Evolutionary conservation across 805 yeast species (phyloP).

Genomic region (Sugiyamaella mastotermitis): DNA sequence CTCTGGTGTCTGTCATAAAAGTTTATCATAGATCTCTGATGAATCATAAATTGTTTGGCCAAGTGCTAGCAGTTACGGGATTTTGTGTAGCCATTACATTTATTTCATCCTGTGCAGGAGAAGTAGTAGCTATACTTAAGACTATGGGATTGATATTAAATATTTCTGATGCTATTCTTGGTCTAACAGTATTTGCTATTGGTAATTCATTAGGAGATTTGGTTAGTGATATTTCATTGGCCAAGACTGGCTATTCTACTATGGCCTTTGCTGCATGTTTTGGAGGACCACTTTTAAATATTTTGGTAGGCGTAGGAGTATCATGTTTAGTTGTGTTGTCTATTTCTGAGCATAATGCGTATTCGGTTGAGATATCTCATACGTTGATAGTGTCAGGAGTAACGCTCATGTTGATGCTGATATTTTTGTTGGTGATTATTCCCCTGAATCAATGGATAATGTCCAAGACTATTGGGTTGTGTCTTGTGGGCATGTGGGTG

Average conservation of each 20-base stretch:
- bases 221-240: slow-evolving; percentile 74
- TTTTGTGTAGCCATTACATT: slow-evolving; percentile 61
- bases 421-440: slow-evolving; percentile 35
- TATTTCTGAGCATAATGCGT: slow-evolving; percentile 14
- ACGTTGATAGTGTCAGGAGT: slow-evolving; percentile 39
- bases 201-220: slow-evolving; percentile 93
- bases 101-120: slow-evolving; percentile 65
- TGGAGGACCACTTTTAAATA: slow-evolving; percentile 82
- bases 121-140: slow-evolving; percentile 59
- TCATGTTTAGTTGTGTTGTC: slow-evolving; percentile 51
- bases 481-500: slow-evolving; percentile 38
- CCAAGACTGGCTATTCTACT: slow-evolving; percentile 72
- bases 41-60: not conserved
- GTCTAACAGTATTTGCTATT: slow-evolving; percentile 81
- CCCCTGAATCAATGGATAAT: slow-evolving; percentile 40
- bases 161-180: slow-evolving; percentile 73
- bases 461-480: slow-evolving; percentile 34
- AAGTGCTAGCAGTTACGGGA: slow-evolving; percentile 38
- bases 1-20: not conserved
- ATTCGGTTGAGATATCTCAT: slow-evolving; percentile 32
- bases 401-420: slow-evolving; percentile 35
- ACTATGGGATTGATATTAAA: slow-evolving; percentile 52
- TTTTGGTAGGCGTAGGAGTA: slow-evolving; percentile 73
- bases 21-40: not conserved
- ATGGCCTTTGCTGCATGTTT: slow-evolving; percentile 96